Base-by-base conservation (phyloP, 768 basidiomycete genomes). In the Strobilomyces confusus region DNA sequence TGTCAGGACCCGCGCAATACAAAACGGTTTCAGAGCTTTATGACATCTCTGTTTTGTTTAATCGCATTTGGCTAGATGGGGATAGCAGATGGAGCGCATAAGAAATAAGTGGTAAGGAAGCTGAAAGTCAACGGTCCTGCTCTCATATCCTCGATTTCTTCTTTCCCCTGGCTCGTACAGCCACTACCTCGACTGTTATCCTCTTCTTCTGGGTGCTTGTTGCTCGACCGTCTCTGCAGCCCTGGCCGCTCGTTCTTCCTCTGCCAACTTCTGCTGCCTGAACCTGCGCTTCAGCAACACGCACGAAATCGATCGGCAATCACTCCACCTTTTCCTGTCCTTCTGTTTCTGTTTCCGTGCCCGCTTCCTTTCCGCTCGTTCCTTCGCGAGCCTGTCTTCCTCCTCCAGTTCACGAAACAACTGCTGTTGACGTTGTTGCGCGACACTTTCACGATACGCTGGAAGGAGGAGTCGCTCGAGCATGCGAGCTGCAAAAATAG, bases 401-500 rank as follows among this genome's bases (percentile, higher is more conserved):
- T 95, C 94, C 70, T 97, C 95, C 14, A 99, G 82, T 67, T 98
- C 97, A 29, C 90, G 85, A 52, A 99, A 77, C 20, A 99, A 79
- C 62, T 98, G 95, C 56, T 89, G 75, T 70, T 98, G 95, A 60
- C 93, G 84, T 72, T 95, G 94, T 67, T 95, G 92, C 14, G 97
- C 95, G 17, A 98, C 92, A 70, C 91, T 87, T 74, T 98, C 95
- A 34, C 95, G 88, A 66, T 97, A 98, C 14, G 95, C 93, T 64
- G 92, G 89, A 50, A 97, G 82, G 36, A 98, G 95, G 20, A 97
- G 86, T 72, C 98, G 95, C 74, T 99, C 97, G 70, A 99, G 98
- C 95, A 98, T 97, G 49, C 97, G 84, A 40, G 97, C 97, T 17
- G 97, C 97, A 64, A 99, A 99, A 72, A 99, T 97, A 59, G 93